Base-by-base conservation (phyloP, 192 early-diverging fungal species). In the Coemansia sp. region DNA sequence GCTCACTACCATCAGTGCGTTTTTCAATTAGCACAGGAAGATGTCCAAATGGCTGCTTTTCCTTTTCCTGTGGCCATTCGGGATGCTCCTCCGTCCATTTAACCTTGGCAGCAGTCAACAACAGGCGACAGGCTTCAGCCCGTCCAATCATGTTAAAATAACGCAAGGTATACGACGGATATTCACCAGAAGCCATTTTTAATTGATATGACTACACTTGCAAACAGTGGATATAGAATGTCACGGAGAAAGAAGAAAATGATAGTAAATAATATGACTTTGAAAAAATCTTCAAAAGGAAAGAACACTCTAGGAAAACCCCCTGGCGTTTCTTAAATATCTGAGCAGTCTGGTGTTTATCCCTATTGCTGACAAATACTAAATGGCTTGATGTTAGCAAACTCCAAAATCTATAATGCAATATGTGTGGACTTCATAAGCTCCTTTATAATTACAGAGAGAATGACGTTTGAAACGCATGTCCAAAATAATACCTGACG, bases 61-160 rank as follows among this genome's bases (percentile, higher is more conserved):
- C 29, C 67, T 74, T 74, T 27, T 61, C 62, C 33, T 54, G 20
- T 5, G 66, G 66, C 72, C 66, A 74, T 10, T 67, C 72, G 2
- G 65, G 75, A 33, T 63, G 50, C 32, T 23, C 54, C 27, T 67
- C 66, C 2, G 23, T 67, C 71, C 78, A 85, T 21, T 80, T 67
- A 2, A 64, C 78, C 25, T 71, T 70, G 52, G 54, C 59, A 33
- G 57, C 51, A 25, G 74, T 61, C n/a, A 85, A 70, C 20, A 90
- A 30, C 19, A 64, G 32, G 24, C 71, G 71, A 39, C 30, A 32
- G 3, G 63, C 30, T 30, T 78, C 76, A 23, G 52, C 76, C 23
- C 54, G 51, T 31, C 63, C 67, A 6, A 39, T 20, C 4, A 64
- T n/a, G 23, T 64, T 19, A 57, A 78, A 74, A 54, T 78, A 78